Evolutionary conservation across 2,329 filamentous ascomycete species (phyloP).

Genomic region (Didymella arachidicola): DNA sequence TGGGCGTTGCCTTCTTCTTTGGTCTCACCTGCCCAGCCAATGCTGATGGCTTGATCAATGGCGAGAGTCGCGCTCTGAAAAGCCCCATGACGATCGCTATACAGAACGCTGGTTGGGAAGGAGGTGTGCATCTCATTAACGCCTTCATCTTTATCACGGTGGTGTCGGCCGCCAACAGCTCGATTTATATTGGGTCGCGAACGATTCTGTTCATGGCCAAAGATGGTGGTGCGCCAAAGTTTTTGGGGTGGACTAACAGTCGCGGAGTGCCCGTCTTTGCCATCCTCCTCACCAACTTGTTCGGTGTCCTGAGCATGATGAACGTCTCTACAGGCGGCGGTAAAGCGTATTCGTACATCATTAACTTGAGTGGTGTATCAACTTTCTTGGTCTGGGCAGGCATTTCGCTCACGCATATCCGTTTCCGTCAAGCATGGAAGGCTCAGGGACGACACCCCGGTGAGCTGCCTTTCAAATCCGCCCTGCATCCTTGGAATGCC

Average conservation of each 20-base stretch:
- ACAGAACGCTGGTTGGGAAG: constrained; percentile 75
- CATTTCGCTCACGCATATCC: constrained; percentile 75
- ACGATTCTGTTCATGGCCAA: constrained; percentile 80
- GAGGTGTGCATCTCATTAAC: constrained; percentile 79
- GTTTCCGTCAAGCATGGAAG: constrained; percentile 71
- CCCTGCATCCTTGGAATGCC: constrained; percentile 60
- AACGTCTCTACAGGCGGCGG: constrained; percentile 72
- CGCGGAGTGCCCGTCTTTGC: constrained; percentile 68
- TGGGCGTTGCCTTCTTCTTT: constrained; percentile 56
- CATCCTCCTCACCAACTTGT: constrained; percentile 72
- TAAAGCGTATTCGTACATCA: constrained; percentile 72
- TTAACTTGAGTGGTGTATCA: constrained; percentile 73
- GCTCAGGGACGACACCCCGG: constrained; percentile 47
- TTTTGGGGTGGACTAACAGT: constrained; percentile 72
- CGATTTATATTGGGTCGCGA: constrained; percentile 78
- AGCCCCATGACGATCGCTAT: constrained; percentile 61
- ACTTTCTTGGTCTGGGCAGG: constrained; percentile 76
- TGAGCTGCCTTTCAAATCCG: constrained; percentile 57
- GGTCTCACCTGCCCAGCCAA: constrained; percentile 75
- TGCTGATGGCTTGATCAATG: constrained; percentile 68
- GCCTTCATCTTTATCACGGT: constrained; percentile 70
- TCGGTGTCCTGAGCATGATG: constrained; percentile 77
- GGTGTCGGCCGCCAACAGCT: constrained; percentile 67
- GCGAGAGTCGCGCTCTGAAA: constrained; percentile 68
- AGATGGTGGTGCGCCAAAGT: constrained; percentile 72